phyloP scores from a whole-genome alignment of 2,329 filamentous ascomycete genomes.

The Scedosporium aurantiacum region DNA sequence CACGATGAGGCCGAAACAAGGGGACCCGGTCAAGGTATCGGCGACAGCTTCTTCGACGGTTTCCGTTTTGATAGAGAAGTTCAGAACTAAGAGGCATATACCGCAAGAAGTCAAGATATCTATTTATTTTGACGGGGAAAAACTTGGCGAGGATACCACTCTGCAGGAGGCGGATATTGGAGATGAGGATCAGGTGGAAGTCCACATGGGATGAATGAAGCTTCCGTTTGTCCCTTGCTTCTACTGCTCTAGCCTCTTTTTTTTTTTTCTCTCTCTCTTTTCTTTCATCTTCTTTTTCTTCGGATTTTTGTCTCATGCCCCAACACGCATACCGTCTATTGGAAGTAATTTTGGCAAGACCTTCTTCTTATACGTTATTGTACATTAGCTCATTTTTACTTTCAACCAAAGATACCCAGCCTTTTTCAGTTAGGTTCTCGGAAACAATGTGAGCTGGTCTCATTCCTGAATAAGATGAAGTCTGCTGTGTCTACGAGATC shows the following conservation, averaged over 20 bases:
- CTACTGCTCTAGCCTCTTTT: not conserved
- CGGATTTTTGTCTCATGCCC: not conserved
- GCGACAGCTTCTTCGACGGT: constrained; percentile 46
- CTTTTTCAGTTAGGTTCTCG: too few species aligned
- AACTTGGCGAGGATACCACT: constrained; percentile 46
- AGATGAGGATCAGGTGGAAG: constrained; percentile 66
- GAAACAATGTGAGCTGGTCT: too few species aligned
- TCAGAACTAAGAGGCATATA: constrained; percentile 43
- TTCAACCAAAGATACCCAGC: too few species aligned
- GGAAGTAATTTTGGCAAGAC: too few species aligned
- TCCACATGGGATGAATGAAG: constrained; percentile 36
- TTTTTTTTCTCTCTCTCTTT: not conserved
- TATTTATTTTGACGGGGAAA: constrained; percentile 67
- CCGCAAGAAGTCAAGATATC: constrained; percentile 40
- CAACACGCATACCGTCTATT: too few species aligned
- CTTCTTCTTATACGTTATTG: too few species aligned
- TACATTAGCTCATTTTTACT: too few species aligned
- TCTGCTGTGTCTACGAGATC: too few species aligned
- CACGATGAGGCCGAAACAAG: constrained; percentile 40
- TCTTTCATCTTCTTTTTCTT: not conserved
- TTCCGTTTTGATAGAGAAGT: constrained; percentile 50
- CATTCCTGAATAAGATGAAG: too few species aligned
- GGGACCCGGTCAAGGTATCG: constrained; percentile 38
- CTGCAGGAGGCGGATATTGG: constrained; percentile 60
- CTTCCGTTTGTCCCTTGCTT: not conserved